Base-by-base conservation (phyloP, 1,139 yeast species). In the Debaryomyces sp. region DNA sequence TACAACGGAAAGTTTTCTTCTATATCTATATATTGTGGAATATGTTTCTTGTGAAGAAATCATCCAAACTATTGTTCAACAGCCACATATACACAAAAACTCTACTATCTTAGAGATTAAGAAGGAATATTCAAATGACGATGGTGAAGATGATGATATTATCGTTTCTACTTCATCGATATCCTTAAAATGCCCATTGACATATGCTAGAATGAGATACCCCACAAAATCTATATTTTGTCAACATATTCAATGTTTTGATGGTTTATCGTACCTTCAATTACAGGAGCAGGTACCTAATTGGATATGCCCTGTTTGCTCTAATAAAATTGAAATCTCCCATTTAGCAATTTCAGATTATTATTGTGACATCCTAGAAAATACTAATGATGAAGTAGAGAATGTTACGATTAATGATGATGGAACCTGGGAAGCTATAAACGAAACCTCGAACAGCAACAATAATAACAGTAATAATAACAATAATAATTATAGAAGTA, bases 241-340 rank as follows among this genome's bases (percentile, higher is more conserved):
- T 64, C 70, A 77, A 35, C 95, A 87, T 62, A 64, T 84, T n/a
- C 85, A 82, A 57, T 87, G 94, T 58, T 87, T 87, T 64, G 95
- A 87, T 65, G 85, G 84, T 0, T 62, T 72, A 24, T 78, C 84
- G 45, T 87, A 77, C 58, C 59, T 87, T 12, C 76, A 79, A 50
- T 71, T 85, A 27, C 94, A 87, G 59, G 69, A 73, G 43, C 86
- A 82, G 57, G 70, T 81, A 0, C 84, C 91, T 0, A 75, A 82
- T 0, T 86, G 90, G 89, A 67, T 66, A 38, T 87, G 95, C 59
- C 92, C 92, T 0, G 73, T 84, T 10, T 87, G 95, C 59, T 77
- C 73, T 47, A 64, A 62, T 4, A 51, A 56, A 5, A 59, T 84
- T 2, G 62, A 68, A 4, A 61, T 83, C 1, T 70, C 75, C n/a